These are phyloP conservation scores for Penicillium polonicum DNA, from an alignment of 2,329 filamentous ascomycete genomes.

Conservation along the genomic window DNA sequence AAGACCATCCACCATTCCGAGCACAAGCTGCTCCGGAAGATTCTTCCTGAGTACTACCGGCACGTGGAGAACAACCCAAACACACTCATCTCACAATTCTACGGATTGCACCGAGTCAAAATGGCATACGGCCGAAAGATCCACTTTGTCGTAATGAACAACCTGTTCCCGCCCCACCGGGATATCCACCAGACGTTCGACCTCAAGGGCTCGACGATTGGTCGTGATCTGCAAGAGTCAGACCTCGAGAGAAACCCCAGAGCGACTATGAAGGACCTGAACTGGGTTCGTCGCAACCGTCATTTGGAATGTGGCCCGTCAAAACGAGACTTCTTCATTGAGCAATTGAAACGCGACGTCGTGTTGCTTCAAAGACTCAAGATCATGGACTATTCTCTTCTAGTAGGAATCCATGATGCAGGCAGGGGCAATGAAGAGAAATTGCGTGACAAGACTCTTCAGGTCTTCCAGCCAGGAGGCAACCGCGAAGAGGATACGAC, in stretches of 20 bases:
- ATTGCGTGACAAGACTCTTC: slow-evolving; percentile 79
- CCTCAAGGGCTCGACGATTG: slow-evolving; percentile 92
- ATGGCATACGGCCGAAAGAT: slow-evolving; percentile 98
- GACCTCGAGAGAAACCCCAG: slow-evolving; percentile 84
- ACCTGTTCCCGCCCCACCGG: slow-evolving; percentile 92
- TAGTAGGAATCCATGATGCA: slow-evolving; percentile 91
- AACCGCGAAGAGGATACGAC: slow-evolving; percentile 63
- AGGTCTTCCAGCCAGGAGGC: slow-evolving; percentile 89
- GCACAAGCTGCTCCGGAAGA: slow-evolving; percentile 50
- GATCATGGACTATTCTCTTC: slow-evolving; percentile 98
- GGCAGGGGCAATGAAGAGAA: slow-evolving; percentile 93
- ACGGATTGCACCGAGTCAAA: slow-evolving; percentile 94
- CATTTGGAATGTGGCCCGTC: slow-evolving; percentile 83
- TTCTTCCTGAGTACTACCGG: slow-evolving; percentile 82
- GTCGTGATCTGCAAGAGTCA: slow-evolving; percentile 86
- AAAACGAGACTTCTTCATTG: slow-evolving; percentile 84
- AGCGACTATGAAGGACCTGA: slow-evolving; percentile 92
- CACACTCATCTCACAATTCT: slow-evolving; percentile 95
- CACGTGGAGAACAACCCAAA: slow-evolving; percentile 94
- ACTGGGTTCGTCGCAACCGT: slow-evolving; percentile 85
- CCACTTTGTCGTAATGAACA: slow-evolving; percentile 99
- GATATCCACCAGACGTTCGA: slow-evolving; percentile 98
- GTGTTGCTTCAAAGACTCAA: slow-evolving; percentile 79
- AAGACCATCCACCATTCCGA: slow-evolving; percentile 98
- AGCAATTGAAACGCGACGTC: slow-evolving; percentile 86